Evolutionary conservation across 768 basidiomycete genomes (phyloP).

Genomic region (Leccinum subgranulosum): DNA sequence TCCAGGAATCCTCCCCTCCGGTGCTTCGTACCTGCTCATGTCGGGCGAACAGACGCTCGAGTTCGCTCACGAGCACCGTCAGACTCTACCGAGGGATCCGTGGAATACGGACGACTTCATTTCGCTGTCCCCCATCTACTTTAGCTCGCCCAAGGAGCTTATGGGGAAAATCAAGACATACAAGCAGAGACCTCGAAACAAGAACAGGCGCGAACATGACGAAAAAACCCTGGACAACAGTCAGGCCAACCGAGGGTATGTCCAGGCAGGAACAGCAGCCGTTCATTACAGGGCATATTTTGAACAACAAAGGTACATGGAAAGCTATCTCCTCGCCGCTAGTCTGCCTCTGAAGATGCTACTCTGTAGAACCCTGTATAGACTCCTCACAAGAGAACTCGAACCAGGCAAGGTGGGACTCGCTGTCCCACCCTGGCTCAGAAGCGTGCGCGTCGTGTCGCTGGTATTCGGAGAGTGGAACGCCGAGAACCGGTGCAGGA

Average conservation of each 20-base stretch:
- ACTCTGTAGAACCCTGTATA: slow-evolving; percentile 31
- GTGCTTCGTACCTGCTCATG: slow-evolving; percentile 46
- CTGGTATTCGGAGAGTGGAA: slow-evolving; percentile 36
- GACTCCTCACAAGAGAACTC: slow-evolving; percentile 23
- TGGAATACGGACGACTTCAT: slow-evolving; percentile 32
- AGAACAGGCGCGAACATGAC: slow-evolving; percentile 19
- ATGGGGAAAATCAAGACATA: slow-evolving; percentile 37
- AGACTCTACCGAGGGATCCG: slow-evolving; percentile 10
- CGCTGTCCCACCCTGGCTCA: slow-evolving; percentile 30
- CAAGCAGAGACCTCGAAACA: slow-evolving; percentile 37
- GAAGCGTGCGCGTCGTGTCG: slow-evolving; percentile 31
- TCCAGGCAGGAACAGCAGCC: slow-evolving; percentile 15
- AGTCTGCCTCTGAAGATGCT: background rate
- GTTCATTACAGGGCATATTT: slow-evolving; percentile 37
- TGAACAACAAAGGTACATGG: slow-evolving; percentile 41
- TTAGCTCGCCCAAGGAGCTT: slow-evolving; percentile 31
- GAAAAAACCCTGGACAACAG: slow-evolving; percentile 33
- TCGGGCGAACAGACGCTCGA: slow-evolving; percentile 30
- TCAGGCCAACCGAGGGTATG: slow-evolving; percentile 40
- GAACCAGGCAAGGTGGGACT: slow-evolving; percentile 33
- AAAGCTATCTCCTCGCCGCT: background rate
- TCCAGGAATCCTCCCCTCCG: slow-evolving; percentile 42
- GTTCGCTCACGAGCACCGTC: slow-evolving; percentile 20
- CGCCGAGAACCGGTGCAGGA: slow-evolving; percentile 30
- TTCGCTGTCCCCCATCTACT: slow-evolving; percentile 49